phyloP scores from a whole-genome alignment of 306 rosid genomes.

The Hippophae gyantsensis region DNA sequence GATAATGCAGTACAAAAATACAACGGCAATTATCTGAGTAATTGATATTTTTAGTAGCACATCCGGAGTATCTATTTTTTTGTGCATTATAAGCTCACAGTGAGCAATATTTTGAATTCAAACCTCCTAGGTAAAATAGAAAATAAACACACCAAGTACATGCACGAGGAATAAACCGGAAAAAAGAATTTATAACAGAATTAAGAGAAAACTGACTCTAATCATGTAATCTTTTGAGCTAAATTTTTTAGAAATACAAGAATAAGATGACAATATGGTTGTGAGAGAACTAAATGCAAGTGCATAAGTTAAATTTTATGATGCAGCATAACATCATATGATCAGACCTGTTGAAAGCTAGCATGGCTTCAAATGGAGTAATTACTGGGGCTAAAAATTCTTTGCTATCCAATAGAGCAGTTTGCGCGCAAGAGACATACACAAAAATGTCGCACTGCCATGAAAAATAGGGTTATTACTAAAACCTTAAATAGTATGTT shows the following conservation, averaged over 20 bases:
- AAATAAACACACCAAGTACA: neutral
- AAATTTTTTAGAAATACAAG: neutral
- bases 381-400: constrained; percentile 88
- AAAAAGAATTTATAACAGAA: neutral
- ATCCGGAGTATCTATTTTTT: neutral
- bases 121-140: neutral
- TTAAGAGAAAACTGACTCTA: no score
- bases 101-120: neutral
- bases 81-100: neutral
- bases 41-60: no score
- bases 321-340: neutral
- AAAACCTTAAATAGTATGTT: constrained; percentile 3
- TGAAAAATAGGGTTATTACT: constrained; percentile 14
- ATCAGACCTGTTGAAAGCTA: constrained; percentile 77
- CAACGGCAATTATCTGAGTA: no score
- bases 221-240: neutral
- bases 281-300: neutral
- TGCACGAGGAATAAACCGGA: neutral
- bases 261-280: neutral
- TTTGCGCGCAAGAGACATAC: constrained; percentile 84
- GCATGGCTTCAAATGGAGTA: constrained; percentile 82
- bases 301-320: neutral
- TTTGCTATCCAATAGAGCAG: constrained; percentile 87
- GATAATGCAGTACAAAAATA: no score
- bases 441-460: constrained; percentile 84